Evolutionary conservation across 1,284 basidiomycete species (phyloP).

Genomic region (Stereum hirsutum): DNA sequence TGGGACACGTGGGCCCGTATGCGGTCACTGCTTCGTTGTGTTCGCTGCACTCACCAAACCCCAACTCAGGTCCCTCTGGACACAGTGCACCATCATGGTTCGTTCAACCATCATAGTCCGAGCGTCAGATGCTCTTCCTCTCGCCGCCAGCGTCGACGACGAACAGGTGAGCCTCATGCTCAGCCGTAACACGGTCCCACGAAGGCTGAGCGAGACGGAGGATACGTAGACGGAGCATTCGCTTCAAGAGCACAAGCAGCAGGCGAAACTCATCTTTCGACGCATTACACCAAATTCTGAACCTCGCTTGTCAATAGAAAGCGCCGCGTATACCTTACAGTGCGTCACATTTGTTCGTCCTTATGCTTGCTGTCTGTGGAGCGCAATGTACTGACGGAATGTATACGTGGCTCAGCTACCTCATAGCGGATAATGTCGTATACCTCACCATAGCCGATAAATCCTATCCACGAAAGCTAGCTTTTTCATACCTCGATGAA

Average conservation of each 20-base stretch:
- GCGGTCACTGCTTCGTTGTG: no score
- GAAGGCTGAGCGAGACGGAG: constrained; percentile 5
- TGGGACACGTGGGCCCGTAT: no score
- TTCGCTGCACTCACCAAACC: no score
- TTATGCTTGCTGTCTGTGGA: constrained; percentile 1
- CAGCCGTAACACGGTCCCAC: constrained; percentile 2
- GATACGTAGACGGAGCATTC: constrained; percentile 77
- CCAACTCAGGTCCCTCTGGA: no score
- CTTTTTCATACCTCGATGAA: constrained; percentile 97
- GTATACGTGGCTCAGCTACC: constrained; percentile 59
- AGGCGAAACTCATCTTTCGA: constrained; percentile 93
- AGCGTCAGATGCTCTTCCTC: constrained; percentile 85
- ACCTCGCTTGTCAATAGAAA: constrained; percentile 94
- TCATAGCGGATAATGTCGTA: constrained; percentile 88
- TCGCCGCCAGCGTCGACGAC: constrained; percentile 93
- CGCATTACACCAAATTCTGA: constrained; percentile 91
- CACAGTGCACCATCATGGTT: constrained; percentile 78
- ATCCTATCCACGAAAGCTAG: constrained; percentile 95
- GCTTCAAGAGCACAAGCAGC: constrained; percentile 96
- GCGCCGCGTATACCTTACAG: constrained; percentile 92
- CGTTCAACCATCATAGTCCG: constrained; percentile 86
- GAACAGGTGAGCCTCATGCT: constrained; percentile 58
- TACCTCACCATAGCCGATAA: constrained; percentile 95
- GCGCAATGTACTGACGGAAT: constrained; percentile 3
- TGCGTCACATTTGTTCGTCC: constrained; percentile 28